Base-by-base conservation (phyloP, 495 filamentous ascomycete species). In the Neurospora terricola region DNA sequence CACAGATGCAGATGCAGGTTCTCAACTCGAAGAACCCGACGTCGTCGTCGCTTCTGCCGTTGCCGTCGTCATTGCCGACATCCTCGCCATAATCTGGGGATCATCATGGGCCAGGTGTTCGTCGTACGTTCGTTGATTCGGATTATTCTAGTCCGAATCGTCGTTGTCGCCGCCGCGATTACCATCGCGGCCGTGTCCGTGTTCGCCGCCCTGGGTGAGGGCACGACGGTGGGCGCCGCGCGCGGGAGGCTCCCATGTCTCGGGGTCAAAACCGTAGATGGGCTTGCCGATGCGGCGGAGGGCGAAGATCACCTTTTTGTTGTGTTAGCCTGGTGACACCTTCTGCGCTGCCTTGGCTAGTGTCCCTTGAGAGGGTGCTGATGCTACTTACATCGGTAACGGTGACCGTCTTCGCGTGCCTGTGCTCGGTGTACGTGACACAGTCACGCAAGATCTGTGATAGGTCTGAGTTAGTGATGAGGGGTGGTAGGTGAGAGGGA, bases 311-410 rank as follows among this genome's bases (percentile, higher is more conserved):
- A 92, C 90, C 90, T 92, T 72, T n/a, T 48, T 11, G 36, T 69
- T 10, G 38, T 73, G 38, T 72, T 37, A 16, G 42, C n/a, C n/a
- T n/a, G n/a, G n/a, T n/a, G n/a, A n/a, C n/a, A n/a, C n/a, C n/a
- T n/a, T n/a, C n/a, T n/a, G n/a, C n/a, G n/a, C n/a, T n/a, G n/a
- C n/a, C n/a, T n/a, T n/a, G n/a, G n/a, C n/a, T n/a, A n/a, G n/a
- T n/a, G n/a, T n/a, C n/a, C n/a, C n/a, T n/a, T n/a, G n/a, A n/a
- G n/a, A n/a, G n/a, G n/a, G n/a, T n/a, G n/a, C n/a, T n/a, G n/a
- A n/a, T n/a, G n/a, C 34, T 5, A 69, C 88, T 82, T 76, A 91
- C 91, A 79, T 93, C 91, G 5, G 85, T 80, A 2, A 90, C 85
- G 0, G 88, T 91, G 4, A 92, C 85, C 0, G 91, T 92, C 78